Percentiles rank a stretch among this genome's conserved stretches.
These are phyloP conservation scores for Rosa multiflora DNA, from an alignment of 306 rosid species.

Conservation along the genomic window DNA sequence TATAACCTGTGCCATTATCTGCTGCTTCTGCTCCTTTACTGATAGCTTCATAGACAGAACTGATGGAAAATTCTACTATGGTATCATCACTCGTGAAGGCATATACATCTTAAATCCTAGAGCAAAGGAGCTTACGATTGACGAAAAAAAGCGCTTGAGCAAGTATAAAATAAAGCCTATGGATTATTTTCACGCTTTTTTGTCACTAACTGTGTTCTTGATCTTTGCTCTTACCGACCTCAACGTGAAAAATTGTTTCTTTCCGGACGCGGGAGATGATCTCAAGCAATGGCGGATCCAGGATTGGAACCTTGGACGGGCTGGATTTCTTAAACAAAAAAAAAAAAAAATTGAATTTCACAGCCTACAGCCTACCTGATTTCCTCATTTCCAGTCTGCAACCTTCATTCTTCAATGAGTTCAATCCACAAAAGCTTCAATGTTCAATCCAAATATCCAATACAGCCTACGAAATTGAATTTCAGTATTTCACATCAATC, in stretches of 20 bases:
- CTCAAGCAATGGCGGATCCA: too few species aligned
- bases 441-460: too few species aligned
- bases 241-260: constrained; percentile 41
- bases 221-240: constrained; percentile 39
- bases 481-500: too few species aligned
- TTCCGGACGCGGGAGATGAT: constrained; percentile 14
- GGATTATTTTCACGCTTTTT: constrained; percentile 39
- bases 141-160: not conserved
- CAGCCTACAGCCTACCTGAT: too few species aligned
- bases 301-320: too few species aligned
- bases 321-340: too few species aligned
- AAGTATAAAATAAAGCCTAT: constrained; percentile 4
- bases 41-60: constrained; percentile 23
- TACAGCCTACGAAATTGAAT: too few species aligned
- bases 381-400: too few species aligned
- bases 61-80: constrained; percentile 22
- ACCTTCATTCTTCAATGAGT: too few species aligned
- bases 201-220: constrained; percentile 44
- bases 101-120: constrained; percentile 23
- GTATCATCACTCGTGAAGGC: constrained; percentile 30
- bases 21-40: constrained; percentile 38
- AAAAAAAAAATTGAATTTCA: too few species aligned
- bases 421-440: too few species aligned
- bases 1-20: constrained; percentile 23
- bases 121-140: not conserved